Evolutionary conservation across 768 basidiomycete genomes (phyloP).

Genomic region (Amanita jacksonii): DNA sequence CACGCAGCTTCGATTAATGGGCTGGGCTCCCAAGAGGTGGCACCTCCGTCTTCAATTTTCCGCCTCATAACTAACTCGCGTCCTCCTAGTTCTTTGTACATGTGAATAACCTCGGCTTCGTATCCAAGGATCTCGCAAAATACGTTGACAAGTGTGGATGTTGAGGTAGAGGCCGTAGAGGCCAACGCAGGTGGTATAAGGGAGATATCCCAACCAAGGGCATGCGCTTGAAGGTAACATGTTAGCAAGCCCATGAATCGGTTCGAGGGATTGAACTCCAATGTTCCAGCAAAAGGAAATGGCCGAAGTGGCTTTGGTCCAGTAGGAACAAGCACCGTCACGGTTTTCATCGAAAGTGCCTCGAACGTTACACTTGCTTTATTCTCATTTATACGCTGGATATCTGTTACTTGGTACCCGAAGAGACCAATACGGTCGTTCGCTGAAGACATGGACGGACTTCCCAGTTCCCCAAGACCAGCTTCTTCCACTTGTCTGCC

Average conservation of each 20-base stretch:
- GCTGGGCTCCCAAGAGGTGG: constrained; percentile 52
- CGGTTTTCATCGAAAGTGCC: constrained; percentile 13
- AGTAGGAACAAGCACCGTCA: constrained; percentile 34
- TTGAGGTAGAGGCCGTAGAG: constrained; percentile 54
- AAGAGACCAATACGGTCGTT: constrained; percentile 39
- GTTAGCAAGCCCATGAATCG: constrained; percentile 52
- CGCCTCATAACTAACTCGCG: constrained; percentile 57
- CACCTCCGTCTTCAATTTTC: constrained; percentile 45
- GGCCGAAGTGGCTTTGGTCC: constrained; percentile 36
- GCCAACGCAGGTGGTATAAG: constrained; percentile 47
- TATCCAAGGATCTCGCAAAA: constrained; percentile 54
- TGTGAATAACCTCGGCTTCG: constrained; percentile 46
- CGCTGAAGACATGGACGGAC: constrained; percentile 31
- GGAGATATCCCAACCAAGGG: constrained; percentile 57
- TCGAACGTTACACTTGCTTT: constrained; percentile 35
- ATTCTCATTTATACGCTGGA: constrained; percentile 30
- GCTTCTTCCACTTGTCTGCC: constrained; percentile 44
- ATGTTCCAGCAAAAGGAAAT: constrained; percentile 32
- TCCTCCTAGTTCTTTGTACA: constrained; percentile 64
- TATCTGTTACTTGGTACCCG: constrained; percentile 36
- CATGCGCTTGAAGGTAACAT: constrained; percentile 51
- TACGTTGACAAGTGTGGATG: constrained; percentile 42
- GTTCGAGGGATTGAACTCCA: constrained; percentile 35
- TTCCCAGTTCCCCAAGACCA: constrained; percentile 44
- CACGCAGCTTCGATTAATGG: constrained; percentile 49